These are phyloP conservation scores for Grigorovia humatica DNA, from an alignment of 805 yeast genomes.

Conservation along the genomic window DNA sequence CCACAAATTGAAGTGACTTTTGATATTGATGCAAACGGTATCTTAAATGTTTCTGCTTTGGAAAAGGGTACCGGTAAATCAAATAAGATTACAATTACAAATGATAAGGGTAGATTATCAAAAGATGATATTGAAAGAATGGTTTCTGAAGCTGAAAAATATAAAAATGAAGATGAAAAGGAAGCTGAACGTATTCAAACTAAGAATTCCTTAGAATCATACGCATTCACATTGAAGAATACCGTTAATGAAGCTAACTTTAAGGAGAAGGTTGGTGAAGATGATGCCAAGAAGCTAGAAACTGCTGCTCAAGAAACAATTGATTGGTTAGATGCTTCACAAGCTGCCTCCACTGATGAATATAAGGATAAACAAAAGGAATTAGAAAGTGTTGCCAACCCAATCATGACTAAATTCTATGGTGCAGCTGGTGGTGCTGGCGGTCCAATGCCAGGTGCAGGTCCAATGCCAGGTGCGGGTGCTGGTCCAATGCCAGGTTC, in stretches of 20 bases:
- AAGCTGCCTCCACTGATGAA: slow-evolving; percentile 88
- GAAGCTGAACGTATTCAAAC: slow-evolving; percentile 88
- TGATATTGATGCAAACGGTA: slow-evolving; percentile 95
- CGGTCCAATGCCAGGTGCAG: slow-evolving; percentile 42
- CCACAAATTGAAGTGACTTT: slow-evolving; percentile 97
- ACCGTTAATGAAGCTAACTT: slow-evolving; percentile 63
- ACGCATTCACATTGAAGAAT: slow-evolving; percentile 87
- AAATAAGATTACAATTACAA: slow-evolving; percentile 93
- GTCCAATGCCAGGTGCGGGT: slow-evolving; percentile 41
- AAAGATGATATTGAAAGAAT: slow-evolving; percentile 96
- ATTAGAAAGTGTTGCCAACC: slow-evolving; percentile 89
- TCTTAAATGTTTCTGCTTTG: slow-evolving; percentile 88
- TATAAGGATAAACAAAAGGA: slow-evolving; percentile 89
- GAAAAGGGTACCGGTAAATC: slow-evolving; percentile 99
- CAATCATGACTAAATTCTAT: slow-evolving; percentile 94
- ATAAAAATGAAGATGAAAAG: slow-evolving; percentile 91
- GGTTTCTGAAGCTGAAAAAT: slow-evolving; percentile 97
- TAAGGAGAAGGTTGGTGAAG: slow-evolving; percentile 68
- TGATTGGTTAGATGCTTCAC: slow-evolving; percentile 87
- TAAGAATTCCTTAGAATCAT: slow-evolving; percentile 92
- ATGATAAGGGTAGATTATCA: slow-evolving; percentile 96
- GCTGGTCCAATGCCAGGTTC: slow-evolving; percentile 32
- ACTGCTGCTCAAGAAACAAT: slow-evolving; percentile 80
- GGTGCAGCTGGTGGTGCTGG: slow-evolving; percentile 77
- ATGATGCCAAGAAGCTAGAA: slow-evolving; percentile 57